phyloP scores from a whole-genome alignment of 352 stramenopile genomes.

The Globisporangium okanoganense region DNA sequence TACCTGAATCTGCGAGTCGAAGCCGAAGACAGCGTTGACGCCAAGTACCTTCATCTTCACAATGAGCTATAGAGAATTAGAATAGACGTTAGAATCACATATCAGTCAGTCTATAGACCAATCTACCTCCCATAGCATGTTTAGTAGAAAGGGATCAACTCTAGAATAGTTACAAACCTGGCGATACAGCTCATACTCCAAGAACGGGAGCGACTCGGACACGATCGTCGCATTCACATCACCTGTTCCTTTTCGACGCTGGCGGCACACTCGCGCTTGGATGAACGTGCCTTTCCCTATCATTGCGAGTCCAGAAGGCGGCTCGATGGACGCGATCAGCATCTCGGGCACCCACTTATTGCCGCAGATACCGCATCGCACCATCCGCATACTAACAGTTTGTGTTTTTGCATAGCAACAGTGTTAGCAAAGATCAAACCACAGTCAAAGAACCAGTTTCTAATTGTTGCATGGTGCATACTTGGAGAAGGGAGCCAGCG shows the following conservation, averaged over 20 bases:
- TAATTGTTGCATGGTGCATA: constrained; percentile 15
- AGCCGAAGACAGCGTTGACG: constrained; percentile 95
- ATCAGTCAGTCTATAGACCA: background rate
- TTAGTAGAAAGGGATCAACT: background rate
- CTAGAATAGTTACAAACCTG: constrained; percentile 59
- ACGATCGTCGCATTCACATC: constrained; percentile 96
- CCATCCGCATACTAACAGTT: constrained; percentile 95
- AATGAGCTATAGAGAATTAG: constrained; percentile 42
- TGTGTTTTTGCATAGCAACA: background rate
- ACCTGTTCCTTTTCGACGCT: constrained; percentile 86
- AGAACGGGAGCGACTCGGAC: constrained; percentile 95
- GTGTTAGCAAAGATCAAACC: constrained; percentile 4
- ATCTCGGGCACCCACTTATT: constrained; percentile 98
- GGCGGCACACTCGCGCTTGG: constrained; percentile 94
- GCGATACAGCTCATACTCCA: constrained; percentile 97
- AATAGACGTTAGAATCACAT: background rate
- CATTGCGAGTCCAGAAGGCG: constrained; percentile 74
- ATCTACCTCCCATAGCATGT: too few species aligned
- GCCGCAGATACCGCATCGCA: constrained; percentile 94
- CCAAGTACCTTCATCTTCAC: constrained; percentile 92
- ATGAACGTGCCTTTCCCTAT: constrained; percentile 93
- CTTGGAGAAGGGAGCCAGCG: constrained; percentile 95
- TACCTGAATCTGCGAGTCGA: constrained; percentile 89
- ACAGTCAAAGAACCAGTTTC: background rate
- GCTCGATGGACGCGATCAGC: constrained; percentile 89